phyloP scores from a whole-genome alignment of 768 basidiomycete genomes.

The Cystofilobasidium macerans region DNA sequence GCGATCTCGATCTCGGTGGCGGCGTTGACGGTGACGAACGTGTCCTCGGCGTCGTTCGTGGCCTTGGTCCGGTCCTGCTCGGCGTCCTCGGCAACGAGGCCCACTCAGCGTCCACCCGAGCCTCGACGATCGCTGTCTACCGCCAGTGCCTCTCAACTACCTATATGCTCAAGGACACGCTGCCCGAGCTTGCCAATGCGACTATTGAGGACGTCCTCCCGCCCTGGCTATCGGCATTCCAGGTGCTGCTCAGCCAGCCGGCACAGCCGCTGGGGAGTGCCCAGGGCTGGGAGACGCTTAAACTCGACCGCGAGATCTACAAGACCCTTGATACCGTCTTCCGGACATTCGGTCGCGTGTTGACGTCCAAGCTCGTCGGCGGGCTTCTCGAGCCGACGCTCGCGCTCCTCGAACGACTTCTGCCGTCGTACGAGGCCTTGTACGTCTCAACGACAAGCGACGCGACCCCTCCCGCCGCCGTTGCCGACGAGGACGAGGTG shows the following conservation, averaged over 20 bases:
- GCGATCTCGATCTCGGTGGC: slow-evolving; percentile 20
- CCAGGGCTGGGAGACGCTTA: slow-evolving; percentile 71
- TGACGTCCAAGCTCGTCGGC: slow-evolving; percentile 44
- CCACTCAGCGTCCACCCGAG: slow-evolving; percentile 69
- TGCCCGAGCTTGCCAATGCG: slow-evolving; percentile 73
- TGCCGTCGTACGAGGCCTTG: slow-evolving; percentile 41
- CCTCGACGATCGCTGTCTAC: slow-evolving; percentile 77
- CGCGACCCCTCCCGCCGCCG: slow-evolving; percentile 51
- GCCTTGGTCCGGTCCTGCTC: slow-evolving; percentile 76
- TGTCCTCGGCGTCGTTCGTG: slow-evolving; percentile 76
- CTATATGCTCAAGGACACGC: slow-evolving; percentile 89
- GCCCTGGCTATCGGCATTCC: slow-evolving; percentile 84
- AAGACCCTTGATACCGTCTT: slow-evolving; percentile 73
- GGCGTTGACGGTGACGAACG: slow-evolving; percentile 71
- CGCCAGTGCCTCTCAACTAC: slow-evolving; percentile 77
- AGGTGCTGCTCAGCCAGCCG: slow-evolving; percentile 47
- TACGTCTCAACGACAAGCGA: slow-evolving; percentile 37
- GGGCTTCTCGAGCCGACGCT: slow-evolving; percentile 35
- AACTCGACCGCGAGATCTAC: slow-evolving; percentile 72
- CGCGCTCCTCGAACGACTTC: slow-evolving; percentile 49
- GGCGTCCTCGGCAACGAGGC: slow-evolving; percentile 58
- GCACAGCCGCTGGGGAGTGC: slow-evolving; percentile 34
- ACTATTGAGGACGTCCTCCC: slow-evolving; percentile 71
- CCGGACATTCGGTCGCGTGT: slow-evolving; percentile 64
- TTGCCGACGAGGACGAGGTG: slow-evolving; percentile 56